Evolutionary conservation across 1,284 basidiomycete species (phyloP).

Genomic region (Apiotrichum veenhuisii): DNA sequence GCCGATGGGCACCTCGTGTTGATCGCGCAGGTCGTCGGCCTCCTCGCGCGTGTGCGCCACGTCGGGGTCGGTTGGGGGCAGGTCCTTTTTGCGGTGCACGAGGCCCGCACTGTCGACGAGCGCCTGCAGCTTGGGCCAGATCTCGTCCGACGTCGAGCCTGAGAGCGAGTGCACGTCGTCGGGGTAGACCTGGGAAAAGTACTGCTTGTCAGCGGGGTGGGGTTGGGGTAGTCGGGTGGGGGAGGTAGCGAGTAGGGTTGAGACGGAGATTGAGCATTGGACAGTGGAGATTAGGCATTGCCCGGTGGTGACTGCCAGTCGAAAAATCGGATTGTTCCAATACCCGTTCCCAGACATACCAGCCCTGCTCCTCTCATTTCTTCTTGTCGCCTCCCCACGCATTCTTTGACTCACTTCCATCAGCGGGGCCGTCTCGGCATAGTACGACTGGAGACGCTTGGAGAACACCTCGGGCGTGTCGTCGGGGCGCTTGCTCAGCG

Average conservation of each 20-base stretch:
- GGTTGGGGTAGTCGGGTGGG: too few species aligned
- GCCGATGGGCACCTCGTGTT: conserved; percentile 19
- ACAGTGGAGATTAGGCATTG: too few species aligned
- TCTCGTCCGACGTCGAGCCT: conserved; percentile 80
- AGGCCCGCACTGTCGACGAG: conserved; percentile 45
- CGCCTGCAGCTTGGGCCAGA: conserved; percentile 46
- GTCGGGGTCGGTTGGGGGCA: conserved; percentile 17
- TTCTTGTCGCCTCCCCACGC: too few species aligned
- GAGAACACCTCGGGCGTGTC: conserved; percentile 85
- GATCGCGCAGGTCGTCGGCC: conserved; percentile 47
- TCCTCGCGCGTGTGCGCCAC: conserved; percentile 34
- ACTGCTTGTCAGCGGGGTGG: conserved; percentile 40
- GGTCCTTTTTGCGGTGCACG: conserved; percentile 15
- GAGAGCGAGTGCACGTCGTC: conserved; percentile 67
- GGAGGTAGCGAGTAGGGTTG: too few species aligned
- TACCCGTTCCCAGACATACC: too few species aligned
- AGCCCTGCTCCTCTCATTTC: too few species aligned
- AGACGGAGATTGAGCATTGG: too few species aligned
- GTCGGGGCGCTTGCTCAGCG: conserved; percentile 81
- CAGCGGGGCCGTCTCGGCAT: conserved; percentile 81
- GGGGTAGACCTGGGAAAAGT: conserved; percentile 61
- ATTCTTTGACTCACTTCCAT: conserved; percentile 51
- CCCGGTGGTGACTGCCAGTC: too few species aligned
- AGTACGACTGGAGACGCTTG: conserved; percentile 75
- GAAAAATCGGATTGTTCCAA: too few species aligned